Evolutionary conservation across 306 rosid species (phyloP).

Genomic region (Aeschynomene evenia): DNA sequence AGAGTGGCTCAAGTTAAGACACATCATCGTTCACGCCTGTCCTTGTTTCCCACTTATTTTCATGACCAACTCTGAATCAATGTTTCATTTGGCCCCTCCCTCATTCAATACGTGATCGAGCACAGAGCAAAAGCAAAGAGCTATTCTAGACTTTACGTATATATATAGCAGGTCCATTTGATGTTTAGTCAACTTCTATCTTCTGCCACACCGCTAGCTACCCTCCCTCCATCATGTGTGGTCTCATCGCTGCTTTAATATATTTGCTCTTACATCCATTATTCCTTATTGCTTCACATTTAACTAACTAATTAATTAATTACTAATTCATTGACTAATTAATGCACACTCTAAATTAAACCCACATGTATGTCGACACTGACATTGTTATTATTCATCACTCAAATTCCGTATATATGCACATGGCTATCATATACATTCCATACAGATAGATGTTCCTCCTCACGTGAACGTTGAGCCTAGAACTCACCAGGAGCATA

Average conservation of each 20-base stretch:
- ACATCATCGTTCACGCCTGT: not conserved
- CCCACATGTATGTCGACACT: conserved; percentile 25
- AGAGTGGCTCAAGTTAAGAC: not conserved
- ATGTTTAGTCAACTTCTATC: conserved; percentile 36
- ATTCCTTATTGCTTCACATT: not conserved
- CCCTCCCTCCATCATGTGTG: not conserved
- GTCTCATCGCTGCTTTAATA: no score
- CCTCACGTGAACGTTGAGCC: conserved; percentile 31
- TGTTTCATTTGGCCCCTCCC: conserved; percentile 10
- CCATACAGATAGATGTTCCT: no score
- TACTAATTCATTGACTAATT: no score
- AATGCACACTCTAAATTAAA: conserved; percentile 15
- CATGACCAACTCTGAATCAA: not conserved
- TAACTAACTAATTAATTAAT: no score
- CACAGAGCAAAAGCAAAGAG: not conserved
- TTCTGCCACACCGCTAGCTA: conserved; percentile 29
- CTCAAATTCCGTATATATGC: not conserved
- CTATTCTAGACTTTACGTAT: no score
- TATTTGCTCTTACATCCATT: conserved; percentile 2
- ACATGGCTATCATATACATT: conserved; percentile 16
- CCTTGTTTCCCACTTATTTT: not conserved
- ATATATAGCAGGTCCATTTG: no score
- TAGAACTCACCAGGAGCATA: conserved; percentile 9
- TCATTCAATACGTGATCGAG: not conserved
- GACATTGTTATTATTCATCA: not conserved